Evolutionary conservation across 2,329 filamentous ascomycete species (phyloP).

Genomic region (Chaetothyriales sp.): DNA sequence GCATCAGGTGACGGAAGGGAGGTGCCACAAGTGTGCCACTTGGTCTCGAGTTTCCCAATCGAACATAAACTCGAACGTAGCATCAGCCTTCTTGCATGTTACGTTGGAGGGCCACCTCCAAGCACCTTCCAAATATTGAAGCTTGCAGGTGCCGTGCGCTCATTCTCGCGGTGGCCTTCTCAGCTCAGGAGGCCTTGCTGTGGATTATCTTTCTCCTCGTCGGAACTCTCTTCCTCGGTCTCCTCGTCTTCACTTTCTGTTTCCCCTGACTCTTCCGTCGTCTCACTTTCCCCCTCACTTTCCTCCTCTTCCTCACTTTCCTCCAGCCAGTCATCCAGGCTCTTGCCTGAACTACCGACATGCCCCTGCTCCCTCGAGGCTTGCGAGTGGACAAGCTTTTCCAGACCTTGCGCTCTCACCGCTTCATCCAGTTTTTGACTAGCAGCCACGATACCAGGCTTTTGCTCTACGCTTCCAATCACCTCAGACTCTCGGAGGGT

Average conservation of each 20-base stretch:
- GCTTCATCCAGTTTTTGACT: constrained; percentile 31
- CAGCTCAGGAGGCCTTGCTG: not conserved
- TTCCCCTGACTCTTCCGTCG: constrained; percentile 35
- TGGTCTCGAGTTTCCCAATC: not conserved
- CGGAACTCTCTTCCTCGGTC: constrained; percentile 16
- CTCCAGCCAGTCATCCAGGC: constrained; percentile 83
- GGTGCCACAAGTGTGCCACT: too few relatives aligned
- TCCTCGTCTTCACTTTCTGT: constrained; percentile 37
- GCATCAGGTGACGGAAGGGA: too few relatives aligned
- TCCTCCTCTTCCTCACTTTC: constrained; percentile 52
- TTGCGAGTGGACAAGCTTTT: constrained; percentile 18
- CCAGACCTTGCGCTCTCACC: constrained; percentile 28
- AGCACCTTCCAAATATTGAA: too few relatives aligned
- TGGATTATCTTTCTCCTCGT: constrained; percentile 5
- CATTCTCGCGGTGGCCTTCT: not conserved
- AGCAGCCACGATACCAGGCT: constrained; percentile 23
- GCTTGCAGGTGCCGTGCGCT: not conserved
- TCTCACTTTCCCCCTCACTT: constrained; percentile 39
- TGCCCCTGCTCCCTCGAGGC: constrained; percentile 11
- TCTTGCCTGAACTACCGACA: constrained; percentile 50
- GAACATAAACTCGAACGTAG: not conserved
- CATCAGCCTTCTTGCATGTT: not conserved
- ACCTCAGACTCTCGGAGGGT: constrained; percentile 45
- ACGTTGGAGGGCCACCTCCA: too few relatives aligned
- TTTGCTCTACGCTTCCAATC: constrained; percentile 17